phyloP scores from a whole-genome alignment of 2,329 filamentous ascomycete species.

The Diaporthe ampelina region DNA sequence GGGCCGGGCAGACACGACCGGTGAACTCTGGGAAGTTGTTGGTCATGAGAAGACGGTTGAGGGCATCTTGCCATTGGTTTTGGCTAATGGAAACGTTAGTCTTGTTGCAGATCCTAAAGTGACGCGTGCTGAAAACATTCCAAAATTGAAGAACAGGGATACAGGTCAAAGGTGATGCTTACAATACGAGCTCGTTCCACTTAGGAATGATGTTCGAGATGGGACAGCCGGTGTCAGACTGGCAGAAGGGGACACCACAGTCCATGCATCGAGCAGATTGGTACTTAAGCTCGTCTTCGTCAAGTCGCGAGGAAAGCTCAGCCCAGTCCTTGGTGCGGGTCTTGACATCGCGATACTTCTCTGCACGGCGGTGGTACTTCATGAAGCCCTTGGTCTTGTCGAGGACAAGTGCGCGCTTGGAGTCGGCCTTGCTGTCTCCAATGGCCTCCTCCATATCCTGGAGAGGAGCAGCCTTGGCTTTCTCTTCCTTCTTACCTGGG shows the following conservation, averaged over 20 bases:
- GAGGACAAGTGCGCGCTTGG: constrained; percentile 92
- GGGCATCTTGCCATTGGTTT: constrained; percentile 89
- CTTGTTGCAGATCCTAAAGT: too few relatives aligned
- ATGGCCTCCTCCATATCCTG: constrained; percentile 94
- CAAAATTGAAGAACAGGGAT: too few relatives aligned
- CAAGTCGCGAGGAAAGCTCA: constrained; percentile 87
- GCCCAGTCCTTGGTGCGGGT: constrained; percentile 93
- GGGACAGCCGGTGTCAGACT: constrained; percentile 94
- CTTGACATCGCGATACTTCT: constrained; percentile 91
- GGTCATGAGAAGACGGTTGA: constrained; percentile 93
- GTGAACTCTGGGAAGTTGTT: constrained; percentile 99
- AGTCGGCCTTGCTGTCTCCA: constrained; percentile 85
- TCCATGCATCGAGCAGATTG: constrained; percentile 98
- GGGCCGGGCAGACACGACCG: constrained; percentile 94
- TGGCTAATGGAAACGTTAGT: too few relatives aligned
- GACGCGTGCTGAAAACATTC: too few relatives aligned
- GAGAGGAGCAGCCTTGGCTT: constrained; percentile 81
- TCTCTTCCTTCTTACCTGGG: constrained; percentile 75
- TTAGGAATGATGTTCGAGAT: constrained; percentile 99
- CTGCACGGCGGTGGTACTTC: constrained; percentile 92
- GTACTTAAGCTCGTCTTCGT: constrained; percentile 96
- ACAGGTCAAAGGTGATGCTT: neutral
- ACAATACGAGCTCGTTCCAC: constrained; percentile 87
- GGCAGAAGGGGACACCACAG: constrained; percentile 97
- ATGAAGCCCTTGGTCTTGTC: constrained; percentile 98